Evolutionary conservation across 306 rosid species (phyloP).

Genomic region (Elaeagnus macrophylla): DNA sequence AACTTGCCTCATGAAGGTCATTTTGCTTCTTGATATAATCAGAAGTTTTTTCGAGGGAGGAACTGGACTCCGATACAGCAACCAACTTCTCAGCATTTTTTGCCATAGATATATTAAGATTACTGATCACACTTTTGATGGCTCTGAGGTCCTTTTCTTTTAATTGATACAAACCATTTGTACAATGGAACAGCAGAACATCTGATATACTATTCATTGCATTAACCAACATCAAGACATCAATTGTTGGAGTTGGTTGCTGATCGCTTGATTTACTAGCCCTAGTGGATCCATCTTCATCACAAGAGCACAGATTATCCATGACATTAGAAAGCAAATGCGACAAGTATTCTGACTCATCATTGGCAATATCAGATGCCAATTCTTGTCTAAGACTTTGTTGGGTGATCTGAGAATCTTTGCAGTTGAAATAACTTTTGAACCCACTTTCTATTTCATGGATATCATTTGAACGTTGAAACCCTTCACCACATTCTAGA

Average conservation of each 20-base stretch:
- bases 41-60: slow-evolving; percentile 28
- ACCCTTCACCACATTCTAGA: slow-evolving; percentile 24
- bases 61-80: slow-evolving; percentile 21
- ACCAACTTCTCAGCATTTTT: slow-evolving; percentile 31
- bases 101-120: slow-evolving; percentile 44
- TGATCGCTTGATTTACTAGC: slow-evolving; percentile 23
- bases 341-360: slow-evolving; percentile 17
- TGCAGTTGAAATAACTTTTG: slow-evolving; percentile 23
- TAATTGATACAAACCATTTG: slow-evolving; percentile 31
- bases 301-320: slow-evolving; percentile 23
- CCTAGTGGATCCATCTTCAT: slow-evolving; percentile 25
- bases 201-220: slow-evolving; percentile 54
- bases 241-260: slow-evolving; percentile 35
- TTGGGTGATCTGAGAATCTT: slow-evolving; percentile 25
- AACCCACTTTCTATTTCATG: slow-evolving; percentile 27
- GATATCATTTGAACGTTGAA: slow-evolving; percentile 24
- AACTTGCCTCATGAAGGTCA: slow-evolving; percentile 42
- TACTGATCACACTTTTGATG: slow-evolving; percentile 44
- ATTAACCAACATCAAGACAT: slow-evolving; percentile 48
- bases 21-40: slow-evolving; percentile 21
- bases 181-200: slow-evolving; percentile 47
- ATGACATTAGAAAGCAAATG: slow-evolving; percentile 13
- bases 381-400: slow-evolving; percentile 26
- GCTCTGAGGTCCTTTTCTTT: slow-evolving; percentile 34
- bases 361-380: slow-evolving; percentile 22